phyloP scores from a whole-genome alignment of 116 monocot genomes.

The Dioscorea cayenensis region DNA sequence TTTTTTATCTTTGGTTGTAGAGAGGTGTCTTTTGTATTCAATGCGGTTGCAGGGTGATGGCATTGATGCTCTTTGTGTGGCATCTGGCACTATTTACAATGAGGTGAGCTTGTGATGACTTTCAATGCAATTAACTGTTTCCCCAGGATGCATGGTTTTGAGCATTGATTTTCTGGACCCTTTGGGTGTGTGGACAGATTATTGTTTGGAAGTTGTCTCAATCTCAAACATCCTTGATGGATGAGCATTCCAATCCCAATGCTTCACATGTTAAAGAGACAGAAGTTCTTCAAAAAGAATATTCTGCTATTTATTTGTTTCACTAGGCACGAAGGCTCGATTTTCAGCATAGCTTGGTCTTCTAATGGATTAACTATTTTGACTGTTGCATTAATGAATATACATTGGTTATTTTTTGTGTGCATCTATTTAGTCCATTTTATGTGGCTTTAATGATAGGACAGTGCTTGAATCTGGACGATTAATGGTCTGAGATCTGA shows the following conservation, averaged over 20 bases:
- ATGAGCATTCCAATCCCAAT: background rate
- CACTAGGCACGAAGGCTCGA: slow-evolving; percentile 83
- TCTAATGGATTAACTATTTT: slow-evolving; percentile 36
- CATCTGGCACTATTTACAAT: slow-evolving; percentile 88
- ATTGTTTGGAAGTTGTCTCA: slow-evolving; percentile 69
- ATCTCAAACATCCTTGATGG: slow-evolving; percentile 1
- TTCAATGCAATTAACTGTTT: background rate
- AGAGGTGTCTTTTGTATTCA: slow-evolving; percentile 78
- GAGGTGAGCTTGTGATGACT: slow-evolving; percentile 37
- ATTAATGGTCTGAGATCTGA: slow-evolving; percentile 13
- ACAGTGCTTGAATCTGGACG: slow-evolving; percentile 87
- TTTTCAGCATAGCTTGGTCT: slow-evolving; percentile 82
- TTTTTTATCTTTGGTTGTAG: slow-evolving; percentile 3
- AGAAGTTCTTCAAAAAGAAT: slow-evolving; percentile 14
- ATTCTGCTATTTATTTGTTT: slow-evolving; percentile 39
- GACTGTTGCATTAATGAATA: background rate
- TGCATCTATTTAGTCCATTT: too few relatives aligned
- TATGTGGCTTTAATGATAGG: slow-evolving; percentile 25
- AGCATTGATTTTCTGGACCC: background rate
- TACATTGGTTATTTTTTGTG: too few relatives aligned
- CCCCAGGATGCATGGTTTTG: background rate
- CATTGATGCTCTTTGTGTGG: slow-evolving; percentile 38
- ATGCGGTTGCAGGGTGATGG: slow-evolving; percentile 70
- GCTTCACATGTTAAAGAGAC: slow-evolving; percentile 1
- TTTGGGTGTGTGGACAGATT: slow-evolving; percentile 36